Evolutionary conservation across 768 basidiomycete species (phyloP), one percentile per base, ranked within the genome.

Genomic region (Tephrocybe sp.): DNA sequence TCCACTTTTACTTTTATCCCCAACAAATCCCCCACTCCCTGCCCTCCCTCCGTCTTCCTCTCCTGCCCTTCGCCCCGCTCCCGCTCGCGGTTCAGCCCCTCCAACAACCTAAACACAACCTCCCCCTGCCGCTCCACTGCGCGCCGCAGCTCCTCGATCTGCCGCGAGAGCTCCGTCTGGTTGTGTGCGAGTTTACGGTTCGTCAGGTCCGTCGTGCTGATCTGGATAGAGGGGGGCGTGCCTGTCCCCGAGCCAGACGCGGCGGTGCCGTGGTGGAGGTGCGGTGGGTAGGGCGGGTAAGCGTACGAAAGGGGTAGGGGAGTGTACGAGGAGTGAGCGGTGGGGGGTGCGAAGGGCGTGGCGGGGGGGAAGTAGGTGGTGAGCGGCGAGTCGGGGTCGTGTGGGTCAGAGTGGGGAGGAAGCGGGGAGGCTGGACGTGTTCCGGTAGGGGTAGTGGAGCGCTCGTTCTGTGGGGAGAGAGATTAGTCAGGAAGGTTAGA

Each of bases 131-230:
- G 63, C 62, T 86, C 83, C n/a, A 88, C 74, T 6, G 76, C 71
- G 4, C 57, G 64, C 10, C 76, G 71, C 36, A 89, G 68, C 50
- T 84, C 83, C 8, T 72, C 66, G 39, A 90, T 85, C 67, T 90
- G 86, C 38, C 68, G 68, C 54, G 80, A 81, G 36, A 90, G 68
- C 64, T 85, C 85, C 8, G 77, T 77, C 62, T 86, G 85, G 54
- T 85, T 86, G 60, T 83, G 77, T 3, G 81, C 83, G 1, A 85
- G 70, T 58, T 86, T 86, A 28, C 76, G 66, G 50, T 85, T 85
- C 0, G 75, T 71, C 11, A 85, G 69, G 53, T 86, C 83, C 2
- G 15, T 36, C 15, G 34, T 10, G 34, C 11, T 5, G 11, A 30
- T 30, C 6, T 5, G 5, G 28, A 30, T 30, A 11, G 11, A n/a